Evolutionary conservation across 805 yeast species (phyloP).

Genomic region (Wickerhamomyces hampshirensis): DNA sequence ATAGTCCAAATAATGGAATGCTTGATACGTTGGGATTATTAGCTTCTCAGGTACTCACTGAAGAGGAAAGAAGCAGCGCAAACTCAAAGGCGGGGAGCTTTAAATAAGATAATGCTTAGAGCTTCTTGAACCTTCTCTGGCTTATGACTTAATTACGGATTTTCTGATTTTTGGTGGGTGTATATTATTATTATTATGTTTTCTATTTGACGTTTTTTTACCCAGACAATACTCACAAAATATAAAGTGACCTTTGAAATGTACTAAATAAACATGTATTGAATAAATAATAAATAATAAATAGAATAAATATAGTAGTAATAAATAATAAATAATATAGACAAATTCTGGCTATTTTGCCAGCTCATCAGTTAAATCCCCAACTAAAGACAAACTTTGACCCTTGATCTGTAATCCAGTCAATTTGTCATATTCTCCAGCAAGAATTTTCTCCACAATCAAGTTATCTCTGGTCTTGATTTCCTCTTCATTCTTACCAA

Average conservation of each 20-base stretch:
- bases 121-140: no score
- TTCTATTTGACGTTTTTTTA: no score
- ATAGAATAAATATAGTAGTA: constrained; percentile 1
- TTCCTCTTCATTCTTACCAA: constrained; percentile 44
- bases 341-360: background rate
- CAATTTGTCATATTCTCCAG: constrained; percentile 78
- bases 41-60: constrained; percentile 48
- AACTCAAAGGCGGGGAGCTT: background rate
- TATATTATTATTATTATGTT: no score
- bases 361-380: constrained; percentile 8
- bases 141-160: no score
- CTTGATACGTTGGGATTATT: constrained; percentile 48
- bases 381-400: constrained; percentile 5
- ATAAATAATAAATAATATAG: constrained; percentile 2
- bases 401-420: constrained; percentile 49
- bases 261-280: constrained; percentile 1
- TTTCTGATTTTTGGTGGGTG: no score
- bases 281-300: background rate
- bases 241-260: constrained; percentile 1
- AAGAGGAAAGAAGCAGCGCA: constrained; percentile 22
- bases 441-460: constrained; percentile 74
- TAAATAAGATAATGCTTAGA: constrained; percentile 6
- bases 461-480: constrained; percentile 66
- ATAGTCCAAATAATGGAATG: constrained; percentile 23
- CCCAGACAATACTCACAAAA: no score